Evolutionary conservation across 2,329 filamentous ascomycete species (phyloP).

Genomic region (Monosporascus sp.): DNA sequence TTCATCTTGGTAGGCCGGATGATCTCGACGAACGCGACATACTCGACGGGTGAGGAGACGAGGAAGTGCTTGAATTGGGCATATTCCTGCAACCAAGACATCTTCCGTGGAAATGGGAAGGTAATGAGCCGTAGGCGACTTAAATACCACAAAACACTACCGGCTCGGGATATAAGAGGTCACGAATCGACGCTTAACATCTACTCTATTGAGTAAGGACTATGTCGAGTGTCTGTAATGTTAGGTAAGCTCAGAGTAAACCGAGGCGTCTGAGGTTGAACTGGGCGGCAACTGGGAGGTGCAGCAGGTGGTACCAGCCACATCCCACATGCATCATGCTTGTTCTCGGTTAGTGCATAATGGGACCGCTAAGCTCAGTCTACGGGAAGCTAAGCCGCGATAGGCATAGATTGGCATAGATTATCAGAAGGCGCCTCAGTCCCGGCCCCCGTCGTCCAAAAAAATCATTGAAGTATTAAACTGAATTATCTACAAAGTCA

Average conservation of each 20-base stretch:
- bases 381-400: constrained; percentile 2
- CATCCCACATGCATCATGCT: not conserved
- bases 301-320: constrained; percentile 1
- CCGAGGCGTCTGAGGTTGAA: not conserved
- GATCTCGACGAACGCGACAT: constrained; percentile 88
- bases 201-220: too few relatives aligned
- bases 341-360: not conserved
- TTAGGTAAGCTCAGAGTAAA: not conserved
- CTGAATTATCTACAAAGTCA: constrained; percentile 1
- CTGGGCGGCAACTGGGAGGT: not conserved
- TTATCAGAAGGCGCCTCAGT: constrained; percentile 7
- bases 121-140: not conserved
- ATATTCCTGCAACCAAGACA: constrained; percentile 31
- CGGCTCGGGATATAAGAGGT: too few relatives aligned
- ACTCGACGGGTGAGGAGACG: constrained; percentile 63
- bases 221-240: not conserved
- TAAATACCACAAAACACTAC: too few relatives aligned
- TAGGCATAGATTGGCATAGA: constrained; percentile 6
- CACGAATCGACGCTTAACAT: too few relatives aligned
- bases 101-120: not conserved
- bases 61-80: constrained; percentile 61
- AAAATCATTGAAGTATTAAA: constrained; percentile 3
- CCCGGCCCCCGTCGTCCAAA: not conserved
- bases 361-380: constrained; percentile 6
- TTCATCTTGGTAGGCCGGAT: constrained; percentile 85